Evolutionary conservation across 352 stramenopile species (phyloP), one percentile per base, ranked within the genome.

Genomic region (Phytopythium helicoides): DNA sequence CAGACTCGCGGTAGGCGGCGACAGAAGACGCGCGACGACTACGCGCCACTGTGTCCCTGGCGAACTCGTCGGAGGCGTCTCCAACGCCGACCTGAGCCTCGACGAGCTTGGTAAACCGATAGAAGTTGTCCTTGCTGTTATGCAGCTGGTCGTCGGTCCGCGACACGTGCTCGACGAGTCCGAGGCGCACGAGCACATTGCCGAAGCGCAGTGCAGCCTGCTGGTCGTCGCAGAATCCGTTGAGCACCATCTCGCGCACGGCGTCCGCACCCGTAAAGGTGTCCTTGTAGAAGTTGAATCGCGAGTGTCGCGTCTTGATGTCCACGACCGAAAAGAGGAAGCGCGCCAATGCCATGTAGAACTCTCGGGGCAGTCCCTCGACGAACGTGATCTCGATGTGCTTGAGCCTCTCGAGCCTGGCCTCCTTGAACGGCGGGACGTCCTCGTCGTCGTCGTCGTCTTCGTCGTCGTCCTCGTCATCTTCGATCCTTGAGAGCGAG

Each of bases 261-360:
- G 77, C 76, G 47, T 94, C 85, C 45, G 68, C 72, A 45, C 85
- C 85, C 1, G 82, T 81, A 59, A 94, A 94, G 10, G 82, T 62
- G 59, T 94, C 85, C 60, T 94, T 94, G 73, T 88, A 90, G 49
- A 91, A 91, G 54, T 87, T 92, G 63, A 94, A 91, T 10, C 78
- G 75, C 48, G 82, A 87, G 58, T 93, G 81, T 15, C 81, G 71
- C 7, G 81, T 91, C 73, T 93, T 93, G 54, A 92, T 54, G 45
- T 94, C 85, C 33, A 94, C 50, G 7, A 71, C 75, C n/a, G 76
- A 72, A 37, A 86, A 68, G 25, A 94, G 64, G 55, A 91, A 94
- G 11, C 85, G 81, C 19, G 65, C 67, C 9, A 94, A 55, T 11
- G 79, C 69, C 54, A 81, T 68, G 56, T 88, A 94, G 54, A 94